phyloP scores from a whole-genome alignment of 352 stramenopile genomes.

The Pythium insidiosum region DNA sequence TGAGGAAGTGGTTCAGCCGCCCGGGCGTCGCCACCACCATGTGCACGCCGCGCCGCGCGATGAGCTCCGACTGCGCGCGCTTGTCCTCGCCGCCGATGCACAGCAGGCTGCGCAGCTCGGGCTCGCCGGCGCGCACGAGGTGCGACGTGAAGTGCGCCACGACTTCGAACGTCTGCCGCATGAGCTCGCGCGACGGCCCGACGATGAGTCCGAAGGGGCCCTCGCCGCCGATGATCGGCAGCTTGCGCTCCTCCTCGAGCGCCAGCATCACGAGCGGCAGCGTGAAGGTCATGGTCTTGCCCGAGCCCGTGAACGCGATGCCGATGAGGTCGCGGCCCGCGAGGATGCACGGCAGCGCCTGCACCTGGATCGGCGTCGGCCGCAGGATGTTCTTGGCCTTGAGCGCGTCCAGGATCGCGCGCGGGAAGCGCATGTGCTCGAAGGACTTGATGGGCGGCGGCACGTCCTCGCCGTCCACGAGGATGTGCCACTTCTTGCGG shows the following conservation, averaged over 20 bases:
- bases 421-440: conserved; percentile 95
- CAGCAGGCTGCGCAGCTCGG: conserved; percentile 87
- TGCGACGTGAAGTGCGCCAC: conserved; percentile 90
- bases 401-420: conserved; percentile 88
- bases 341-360: conserved; percentile 96
- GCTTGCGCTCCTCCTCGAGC: conserved; percentile 94
- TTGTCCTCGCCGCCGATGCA: conserved; percentile 96
- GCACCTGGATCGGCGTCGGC: conserved; percentile 98
- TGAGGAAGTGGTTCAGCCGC: conserved; percentile 95
- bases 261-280: conserved; percentile 96
- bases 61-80: conserved; percentile 85
- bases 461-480: conserved; percentile 94
- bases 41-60: conserved; percentile 89
- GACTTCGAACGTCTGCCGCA: conserved; percentile 97
- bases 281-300: conserved; percentile 98
- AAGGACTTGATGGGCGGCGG: conserved; percentile 96
- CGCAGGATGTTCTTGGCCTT: conserved; percentile 94
- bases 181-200: conserved; percentile 95
- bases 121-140: conserved; percentile 61
- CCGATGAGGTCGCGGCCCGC: conserved; percentile 97
- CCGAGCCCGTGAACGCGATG: conserved; percentile 98
- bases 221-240: conserved; percentile 91
- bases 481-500: conserved; percentile 97
- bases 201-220: conserved; percentile 97
- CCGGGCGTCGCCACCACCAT: conserved; percentile 96